Conservation (phyloP, 164 flowering plant genomes). For the Taxillus chinensis region DNA sequence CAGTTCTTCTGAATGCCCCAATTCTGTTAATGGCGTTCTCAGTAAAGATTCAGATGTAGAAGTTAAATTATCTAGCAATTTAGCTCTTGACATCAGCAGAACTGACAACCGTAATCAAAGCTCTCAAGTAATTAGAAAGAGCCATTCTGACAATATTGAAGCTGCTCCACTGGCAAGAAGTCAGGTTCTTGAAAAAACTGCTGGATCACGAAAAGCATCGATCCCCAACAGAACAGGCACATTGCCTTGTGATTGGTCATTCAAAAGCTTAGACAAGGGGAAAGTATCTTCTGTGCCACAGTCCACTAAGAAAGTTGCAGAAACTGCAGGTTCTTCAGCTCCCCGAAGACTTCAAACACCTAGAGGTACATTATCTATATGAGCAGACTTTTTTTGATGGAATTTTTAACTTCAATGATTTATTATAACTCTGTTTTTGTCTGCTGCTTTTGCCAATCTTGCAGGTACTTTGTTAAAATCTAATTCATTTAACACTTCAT, state of each 20-base stretch:
- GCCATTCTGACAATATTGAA: slow-evolving; percentile 41
- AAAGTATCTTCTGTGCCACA: slow-evolving; percentile 21
- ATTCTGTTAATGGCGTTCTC: slow-evolving; percentile 11
- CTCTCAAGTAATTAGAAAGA: slow-evolving; percentile 31
- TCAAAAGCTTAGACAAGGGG: slow-evolving; percentile 47
- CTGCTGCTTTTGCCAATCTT: neutral
- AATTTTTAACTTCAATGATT: neutral
- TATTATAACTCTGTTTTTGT: neutral
- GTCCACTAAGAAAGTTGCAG: slow-evolving; percentile 19
- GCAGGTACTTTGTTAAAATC: slow-evolving; percentile 68
- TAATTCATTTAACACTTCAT: slow-evolving; percentile 41
- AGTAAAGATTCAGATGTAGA: slow-evolving; percentile 24
- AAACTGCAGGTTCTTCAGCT: slow-evolving; percentile 24
- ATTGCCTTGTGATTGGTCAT: slow-evolving; percentile 47
- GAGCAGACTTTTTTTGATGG: neutral
- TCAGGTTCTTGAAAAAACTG: slow-evolving; percentile 35
- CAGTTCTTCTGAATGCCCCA: slow-evolving; percentile 12
- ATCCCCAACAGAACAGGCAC: slow-evolving; percentile 27
- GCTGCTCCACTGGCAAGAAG: slow-evolving; percentile 38
- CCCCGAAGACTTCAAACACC: slow-evolving; percentile 24
- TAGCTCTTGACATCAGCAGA: neutral
- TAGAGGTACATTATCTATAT: slow-evolving; percentile 27
- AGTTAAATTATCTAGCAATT: slow-evolving; percentile 11
- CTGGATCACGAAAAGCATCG: slow-evolving; percentile 30
- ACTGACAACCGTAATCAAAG: slow-evolving; percentile 14